Conservation (phyloP, 1,139 yeast genomes). For the Hansenula lynferdii region DNA sequence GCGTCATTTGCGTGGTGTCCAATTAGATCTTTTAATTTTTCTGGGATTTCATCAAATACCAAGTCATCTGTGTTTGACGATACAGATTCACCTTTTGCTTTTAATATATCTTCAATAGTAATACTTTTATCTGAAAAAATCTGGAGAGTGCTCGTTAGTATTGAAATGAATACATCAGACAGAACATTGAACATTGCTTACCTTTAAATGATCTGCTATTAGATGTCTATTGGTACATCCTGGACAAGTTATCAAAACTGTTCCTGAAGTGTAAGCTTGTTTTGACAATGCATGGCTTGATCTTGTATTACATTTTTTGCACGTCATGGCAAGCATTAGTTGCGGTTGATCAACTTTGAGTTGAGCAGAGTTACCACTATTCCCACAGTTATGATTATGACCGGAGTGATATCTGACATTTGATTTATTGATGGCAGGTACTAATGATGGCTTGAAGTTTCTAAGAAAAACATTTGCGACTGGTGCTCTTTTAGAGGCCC, state of each 20-base stretch:
- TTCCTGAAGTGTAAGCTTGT: slow-evolving; percentile 84
- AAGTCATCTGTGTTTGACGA: slow-evolving; percentile 58
- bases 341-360: slow-evolving; percentile 61
- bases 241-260: slow-evolving; percentile 89
- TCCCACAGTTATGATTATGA: neutral
- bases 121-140: slow-evolving; percentile 74
- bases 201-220: slow-evolving; percentile 85
- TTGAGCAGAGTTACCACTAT: slow-evolving; percentile 17
- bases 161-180: too few relatives aligned
- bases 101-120: slow-evolving; percentile 76
- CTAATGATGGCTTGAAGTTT: neutral
- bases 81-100: slow-evolving; percentile 70
- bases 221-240: slow-evolving; percentile 84
- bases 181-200: slow-evolving; percentile 15
- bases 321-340: slow-evolving; percentile 86
- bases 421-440: neutral
- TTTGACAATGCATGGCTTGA: slow-evolving; percentile 87
- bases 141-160: slow-evolving; percentile 19
- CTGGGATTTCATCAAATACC: slow-evolving; percentile 71
- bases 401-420: neutral
- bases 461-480: too few relatives aligned
- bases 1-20: slow-evolving; percentile 68
- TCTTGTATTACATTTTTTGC: slow-evolving; percentile 80
- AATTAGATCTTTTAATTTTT: slow-evolving; percentile 44
- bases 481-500: neutral